A percentile compares a stretch with the other conserved stretches of the same genome.
Evolutionary conservation across 495 filamentous ascomycete genomes (phyloP).

Genomic region (Hypomontagnella monticulosa): DNA sequence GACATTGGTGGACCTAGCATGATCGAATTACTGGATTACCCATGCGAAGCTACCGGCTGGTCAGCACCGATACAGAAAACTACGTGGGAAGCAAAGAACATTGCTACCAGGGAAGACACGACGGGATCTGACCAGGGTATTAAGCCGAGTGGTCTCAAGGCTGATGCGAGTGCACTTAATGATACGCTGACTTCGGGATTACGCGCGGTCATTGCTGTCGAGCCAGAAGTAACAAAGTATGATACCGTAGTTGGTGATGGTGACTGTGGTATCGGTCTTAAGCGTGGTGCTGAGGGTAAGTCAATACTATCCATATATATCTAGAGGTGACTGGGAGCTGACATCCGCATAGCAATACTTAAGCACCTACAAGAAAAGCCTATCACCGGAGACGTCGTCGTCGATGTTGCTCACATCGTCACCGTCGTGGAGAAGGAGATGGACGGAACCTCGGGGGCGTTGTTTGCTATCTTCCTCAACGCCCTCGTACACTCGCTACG

Average conservation of each 20-base stretch:
- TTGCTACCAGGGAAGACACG: constrained; percentile 53
- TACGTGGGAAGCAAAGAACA: constrained; percentile 65
- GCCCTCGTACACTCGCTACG: constrained; percentile 81
- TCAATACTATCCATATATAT: neutral
- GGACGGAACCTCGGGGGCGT: constrained; percentile 95
- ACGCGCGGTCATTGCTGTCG: constrained; percentile 74
- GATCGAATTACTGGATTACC: constrained; percentile 87
- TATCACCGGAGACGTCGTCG: constrained; percentile 72
- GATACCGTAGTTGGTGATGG: constrained; percentile 96
- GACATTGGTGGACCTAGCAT: constrained; percentile 82
- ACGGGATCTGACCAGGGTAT: constrained; percentile 55
- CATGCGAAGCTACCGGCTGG: constrained; percentile 88
- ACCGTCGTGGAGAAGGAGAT: constrained; percentile 86
- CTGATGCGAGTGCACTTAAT: constrained; percentile 68
- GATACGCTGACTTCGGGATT: constrained; percentile 73
- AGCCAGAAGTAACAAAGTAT: constrained; percentile 85
- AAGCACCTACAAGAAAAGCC: constrained; percentile 66
- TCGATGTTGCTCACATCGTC: constrained; percentile 79
- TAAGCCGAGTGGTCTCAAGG: constrained; percentile 74
- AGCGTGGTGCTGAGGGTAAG: constrained; percentile 85
- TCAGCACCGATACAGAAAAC: constrained; percentile 72
- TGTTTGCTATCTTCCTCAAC: constrained; percentile 97
- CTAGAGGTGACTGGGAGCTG: neutral
- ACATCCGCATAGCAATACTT: constrained; percentile 66
- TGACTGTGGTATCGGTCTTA: constrained; percentile 91